Conservation (phyloP, 192 early-diverging fungal genomes). For the Coemansia sp. region DNA sequence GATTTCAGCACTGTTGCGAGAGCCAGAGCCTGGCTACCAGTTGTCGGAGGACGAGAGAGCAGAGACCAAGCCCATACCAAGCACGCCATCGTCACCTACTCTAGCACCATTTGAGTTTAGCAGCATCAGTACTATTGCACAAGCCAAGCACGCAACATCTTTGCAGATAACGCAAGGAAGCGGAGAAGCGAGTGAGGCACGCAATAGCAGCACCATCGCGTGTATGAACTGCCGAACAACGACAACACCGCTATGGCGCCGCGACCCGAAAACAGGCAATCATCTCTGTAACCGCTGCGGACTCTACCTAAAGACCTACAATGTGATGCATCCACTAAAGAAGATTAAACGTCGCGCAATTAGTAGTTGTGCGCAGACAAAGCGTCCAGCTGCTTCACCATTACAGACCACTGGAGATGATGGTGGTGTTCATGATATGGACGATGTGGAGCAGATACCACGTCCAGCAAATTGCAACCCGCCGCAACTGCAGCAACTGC, state of each 20-base stretch:
- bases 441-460: conserved; percentile 64
- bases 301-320: conserved; percentile 55
- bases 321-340: conserved; percentile 49
- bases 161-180: background rate
- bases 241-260: conserved; percentile 76
- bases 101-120: background rate
- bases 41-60: background rate
- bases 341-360: conserved; percentile 44
- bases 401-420: conserved; percentile 8
- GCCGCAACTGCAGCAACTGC: conserved; percentile 22
- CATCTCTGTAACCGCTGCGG: conserved; percentile 83
- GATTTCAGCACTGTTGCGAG: conserved; percentile 29
- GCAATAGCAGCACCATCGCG: conserved; percentile 7
- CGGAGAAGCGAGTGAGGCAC: background rate
- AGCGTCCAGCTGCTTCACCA: background rate
- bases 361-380: conserved; percentile 1
- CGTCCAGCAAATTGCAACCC: conserved; percentile 46
- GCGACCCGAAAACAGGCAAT: conserved; percentile 62
- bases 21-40: conserved; percentile 2
- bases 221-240: conserved; percentile 81
- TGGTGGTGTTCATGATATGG: conserved; percentile 52
- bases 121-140: background rate
- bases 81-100: background rate
- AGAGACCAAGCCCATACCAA: background rate
- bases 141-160: background rate